Evolutionary conservation across 1,284 basidiomycete species (phyloP), one percentile per base, ranked within the genome.

Genomic region (Volvariella surrecta): DNA sequence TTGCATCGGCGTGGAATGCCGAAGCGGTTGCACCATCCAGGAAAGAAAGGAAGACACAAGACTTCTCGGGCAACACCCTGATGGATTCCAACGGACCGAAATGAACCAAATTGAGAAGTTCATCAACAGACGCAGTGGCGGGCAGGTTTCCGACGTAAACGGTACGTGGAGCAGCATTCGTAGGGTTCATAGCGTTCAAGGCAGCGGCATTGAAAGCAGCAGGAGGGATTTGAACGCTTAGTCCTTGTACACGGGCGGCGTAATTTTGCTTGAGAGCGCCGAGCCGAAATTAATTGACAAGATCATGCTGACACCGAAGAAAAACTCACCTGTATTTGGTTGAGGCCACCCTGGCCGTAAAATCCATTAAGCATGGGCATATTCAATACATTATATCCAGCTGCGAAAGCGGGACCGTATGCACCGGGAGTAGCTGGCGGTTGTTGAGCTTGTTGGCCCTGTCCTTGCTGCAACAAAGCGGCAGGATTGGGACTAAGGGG

Each of bases 81-180:
- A 98, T 89, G 42, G 82, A 88, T 62, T 98, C 95, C 52, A 99
- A 85, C 0, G 95, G 95, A 4, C 95, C 96, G 60, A 97, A 98
- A 56, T 96, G 92, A 51, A 99, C 95, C 49, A 97, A 84, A 62
- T 93, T 97, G 57, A 98, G 84, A 19, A 99, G 79, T 63, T 99
- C 95, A 59, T 98, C 94, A 46, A 97, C 93, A 4, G 92, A 94
- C 0, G 95, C 94, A 17, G 91, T 91, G n/a, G 88, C 74, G 11
- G 95, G 95, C 34, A 99, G 76, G 64, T 96, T 97, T 52, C 95
- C 96, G 47, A 99, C 86, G 63, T 98, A 99, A 40, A 99, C 94
- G 0, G 96, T 99, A 46, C 95, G 87, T 7, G 87, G 89, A 16
- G 75, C 73, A 1, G 79, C 75, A 30, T 78, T 77, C 1, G 82